These are phyloP conservation scores for Ampelocalamus luodianensis DNA, from an alignment of 176 grass and related monocot species.

Conservation along the genomic window DNA sequence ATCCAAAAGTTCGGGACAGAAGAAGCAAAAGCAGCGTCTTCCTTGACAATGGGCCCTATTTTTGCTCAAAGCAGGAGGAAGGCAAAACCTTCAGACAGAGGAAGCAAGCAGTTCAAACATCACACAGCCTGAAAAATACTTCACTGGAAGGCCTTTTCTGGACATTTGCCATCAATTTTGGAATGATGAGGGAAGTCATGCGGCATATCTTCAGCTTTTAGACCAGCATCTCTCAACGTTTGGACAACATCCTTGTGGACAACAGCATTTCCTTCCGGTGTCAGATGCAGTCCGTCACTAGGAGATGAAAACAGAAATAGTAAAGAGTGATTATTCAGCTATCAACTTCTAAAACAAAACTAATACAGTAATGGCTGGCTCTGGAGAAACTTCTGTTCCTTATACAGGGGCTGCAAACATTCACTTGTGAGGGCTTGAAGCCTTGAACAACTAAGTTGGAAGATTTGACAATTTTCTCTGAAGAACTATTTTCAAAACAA, in stretches of 20 bases:
- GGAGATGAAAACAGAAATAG: conserved; percentile 35
- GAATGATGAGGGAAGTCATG: conserved; percentile 85
- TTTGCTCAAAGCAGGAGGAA: no score
- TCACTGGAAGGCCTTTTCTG: conserved; percentile 69
- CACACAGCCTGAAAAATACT: conserved; percentile 1
- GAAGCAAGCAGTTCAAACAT: neutral
- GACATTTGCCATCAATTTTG: conserved; percentile 57
- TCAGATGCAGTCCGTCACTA: conserved; percentile 89
- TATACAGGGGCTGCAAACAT: neutral
- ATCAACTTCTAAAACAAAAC: neutral
- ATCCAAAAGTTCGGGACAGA: neutral
- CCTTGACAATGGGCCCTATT: neutral
- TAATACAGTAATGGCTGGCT: neutral
- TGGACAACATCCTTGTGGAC: conserved; percentile 69
- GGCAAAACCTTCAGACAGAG: no score
- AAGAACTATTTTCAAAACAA: neutral
- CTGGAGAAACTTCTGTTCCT: neutral
- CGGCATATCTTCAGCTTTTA: conserved; percentile 68
- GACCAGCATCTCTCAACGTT: conserved; percentile 50
- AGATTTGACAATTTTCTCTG: neutral
- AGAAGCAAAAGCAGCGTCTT: neutral
- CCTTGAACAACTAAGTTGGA: neutral
- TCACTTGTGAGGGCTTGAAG: neutral
- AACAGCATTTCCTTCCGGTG: conserved; percentile 70
- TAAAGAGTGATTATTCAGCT: neutral